Conservation (phyloP, 805 yeast genomes). For the Limtongia smithiae region DNA sequence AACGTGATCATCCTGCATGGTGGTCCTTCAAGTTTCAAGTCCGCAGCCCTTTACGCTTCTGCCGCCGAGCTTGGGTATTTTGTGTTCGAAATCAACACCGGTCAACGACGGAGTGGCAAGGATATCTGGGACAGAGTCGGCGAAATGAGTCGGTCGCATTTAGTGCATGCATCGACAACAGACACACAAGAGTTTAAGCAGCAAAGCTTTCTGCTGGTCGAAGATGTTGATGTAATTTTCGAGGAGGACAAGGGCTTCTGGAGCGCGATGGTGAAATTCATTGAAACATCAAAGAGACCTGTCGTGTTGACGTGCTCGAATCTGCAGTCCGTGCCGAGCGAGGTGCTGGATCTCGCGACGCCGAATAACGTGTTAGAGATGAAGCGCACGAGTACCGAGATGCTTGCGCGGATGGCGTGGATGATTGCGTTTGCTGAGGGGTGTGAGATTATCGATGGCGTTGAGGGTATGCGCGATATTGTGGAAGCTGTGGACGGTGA, state of each 20-base stretch:
- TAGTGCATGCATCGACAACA: conserved; percentile 48
- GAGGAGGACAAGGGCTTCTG: conserved; percentile 79
- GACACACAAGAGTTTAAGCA: conserved; percentile 37
- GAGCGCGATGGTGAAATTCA: conserved; percentile 60
- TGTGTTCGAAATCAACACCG: conserved; percentile 76
- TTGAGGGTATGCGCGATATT: conserved; percentile 22
- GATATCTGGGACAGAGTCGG: conserved; percentile 61
- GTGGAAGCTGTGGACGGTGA: conserved; percentile 31
- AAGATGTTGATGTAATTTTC: conserved; percentile 79
- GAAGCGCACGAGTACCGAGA: conserved; percentile 19
- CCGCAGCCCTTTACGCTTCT: conserved; percentile 65
- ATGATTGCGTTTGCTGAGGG: conserved; percentile 40
- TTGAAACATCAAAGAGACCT: conserved; percentile 64
- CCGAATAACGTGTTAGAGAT: conserved; percentile 43
- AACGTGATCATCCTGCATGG: conserved; percentile 62
- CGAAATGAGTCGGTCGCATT: conserved; percentile 80
- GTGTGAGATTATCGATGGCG: conserved; percentile 30
- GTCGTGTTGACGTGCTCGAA: conserved; percentile 63
- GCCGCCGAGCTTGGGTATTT: conserved; percentile 61
- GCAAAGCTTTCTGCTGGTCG: conserved; percentile 70
- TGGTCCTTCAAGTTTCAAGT: conserved; percentile 71
- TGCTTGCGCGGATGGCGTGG: conserved; percentile 34
- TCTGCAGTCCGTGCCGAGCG: conserved; percentile 46
- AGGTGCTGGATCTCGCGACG: conserved; percentile 42
- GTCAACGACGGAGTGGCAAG: conserved; percentile 68